Evolutionary conservation across 495 filamentous ascomycete genomes (phyloP), one percentile per base, ranked within the genome.

Genomic region (Aspergillus biplanus): DNA sequence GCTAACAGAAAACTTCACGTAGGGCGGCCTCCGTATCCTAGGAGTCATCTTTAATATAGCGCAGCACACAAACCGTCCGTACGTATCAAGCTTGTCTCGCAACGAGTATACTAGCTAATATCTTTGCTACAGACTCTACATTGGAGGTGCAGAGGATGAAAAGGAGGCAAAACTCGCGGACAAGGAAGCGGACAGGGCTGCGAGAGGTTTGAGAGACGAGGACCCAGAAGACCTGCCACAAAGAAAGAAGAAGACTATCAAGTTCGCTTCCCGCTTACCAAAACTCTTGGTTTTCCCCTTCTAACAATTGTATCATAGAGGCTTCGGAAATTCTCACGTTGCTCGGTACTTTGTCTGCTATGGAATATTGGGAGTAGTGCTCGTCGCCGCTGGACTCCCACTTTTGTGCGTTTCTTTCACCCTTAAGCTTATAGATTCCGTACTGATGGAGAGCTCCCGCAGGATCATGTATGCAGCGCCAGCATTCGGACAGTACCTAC

Each of bases 231-330:
- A 44, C 0, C 12, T 44, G 11, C 39, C 39, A 44, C 11, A 9
- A n/a, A 44, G n/a, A 44, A 44, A 44, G 39, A 44, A 44, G n/a
- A 44, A 67, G 66, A 52, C 48, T 33, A 39, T 59, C 31, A 70
- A 67, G 12, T 37, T 64, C 15, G 50, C 54, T 3, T 65, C 65
- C 15, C 31, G 66, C n/a, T 47, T 47, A 11, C 31, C 16, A 27
- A 27, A 27, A 44, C n/a, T 44, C 39, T 44, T 6, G 39, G 4
- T 44, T 11, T 11, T 52, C 31, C 12, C n/a, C 6, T 33, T 16
- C 21, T 27, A 27, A 27, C 21, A 59, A 31, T 7, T 5, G 15
- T 33, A 0, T 37, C 13, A 15, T 21, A 61, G 58, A 18, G 58
- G 58, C 11, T 61, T 52, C 33, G 58, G 58, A 46, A 61, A 53